A percentile compares a stretch with the other conserved stretches of the same genome.
phyloP scores from a whole-genome alignment of 148 eudicot genomes.

The Spergularia marina region DNA sequence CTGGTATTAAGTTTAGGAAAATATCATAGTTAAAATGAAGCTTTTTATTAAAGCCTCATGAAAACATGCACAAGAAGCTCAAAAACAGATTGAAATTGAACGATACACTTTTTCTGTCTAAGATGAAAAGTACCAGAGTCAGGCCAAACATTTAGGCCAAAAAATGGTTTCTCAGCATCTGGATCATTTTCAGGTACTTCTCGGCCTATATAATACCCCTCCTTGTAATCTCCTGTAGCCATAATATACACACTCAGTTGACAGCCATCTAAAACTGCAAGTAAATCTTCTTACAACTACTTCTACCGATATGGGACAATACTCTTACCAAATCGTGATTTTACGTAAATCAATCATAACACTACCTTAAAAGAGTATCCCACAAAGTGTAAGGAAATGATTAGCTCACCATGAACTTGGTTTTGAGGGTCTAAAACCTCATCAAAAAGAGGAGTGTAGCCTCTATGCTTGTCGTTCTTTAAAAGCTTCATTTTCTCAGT shows the following conservation, averaged over 20 bases:
- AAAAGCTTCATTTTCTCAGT: constrained; percentile 82
- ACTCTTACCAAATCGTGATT: no score
- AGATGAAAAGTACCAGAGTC: constrained; percentile 45
- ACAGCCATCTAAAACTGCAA: background rate
- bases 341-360: background rate
- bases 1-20: constrained; percentile 34
- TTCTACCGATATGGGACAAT: no score
- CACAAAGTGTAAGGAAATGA: background rate
- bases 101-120: background rate
- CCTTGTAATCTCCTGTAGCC: constrained; percentile 77
- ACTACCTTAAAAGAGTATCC: background rate
- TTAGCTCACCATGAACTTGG: constrained; percentile 66
- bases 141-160: constrained; percentile 86
- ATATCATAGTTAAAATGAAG: background rate
- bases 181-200: constrained; percentile 78
- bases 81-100: background rate
- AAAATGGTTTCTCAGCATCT: constrained; percentile 62
- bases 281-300: no score
- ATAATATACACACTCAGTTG: constrained; percentile 22
- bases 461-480: constrained; percentile 74
- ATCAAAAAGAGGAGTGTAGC: constrained; percentile 82
- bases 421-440: constrained; percentile 70
- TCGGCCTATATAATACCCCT: constrained; percentile 87
- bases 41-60: background rate
- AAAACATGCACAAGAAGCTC: background rate